Evolutionary conservation across 768 basidiomycete genomes (phyloP).

Genomic region (Pleurotus giganteus): DNA sequence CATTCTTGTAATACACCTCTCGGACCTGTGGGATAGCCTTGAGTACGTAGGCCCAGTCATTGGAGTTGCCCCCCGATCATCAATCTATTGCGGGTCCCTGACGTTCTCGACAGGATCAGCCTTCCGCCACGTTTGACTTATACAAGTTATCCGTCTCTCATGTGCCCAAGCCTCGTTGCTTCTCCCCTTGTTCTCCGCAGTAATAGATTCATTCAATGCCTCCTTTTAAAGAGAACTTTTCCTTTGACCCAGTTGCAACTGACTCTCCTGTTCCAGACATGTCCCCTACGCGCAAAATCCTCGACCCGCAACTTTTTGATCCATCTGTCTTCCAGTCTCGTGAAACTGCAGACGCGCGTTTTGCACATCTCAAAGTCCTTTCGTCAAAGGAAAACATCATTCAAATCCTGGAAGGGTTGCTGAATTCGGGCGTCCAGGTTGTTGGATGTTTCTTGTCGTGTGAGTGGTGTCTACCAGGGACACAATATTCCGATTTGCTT

Average conservation of each 20-base stretch:
- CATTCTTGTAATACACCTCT: conserved; percentile 7
- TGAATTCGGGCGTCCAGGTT: not conserved
- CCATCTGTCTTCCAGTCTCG: not conserved
- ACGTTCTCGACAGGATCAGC: not conserved
- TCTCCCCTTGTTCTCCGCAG: not conserved
- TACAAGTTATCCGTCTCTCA: not conserved
- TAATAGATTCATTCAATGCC: not conserved
- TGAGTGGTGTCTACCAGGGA: not conserved
- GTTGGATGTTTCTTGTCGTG: not conserved
- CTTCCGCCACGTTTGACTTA: conserved; percentile 1
- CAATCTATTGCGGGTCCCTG: not conserved
- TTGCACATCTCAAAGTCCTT: not conserved
- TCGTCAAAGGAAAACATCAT: not conserved
- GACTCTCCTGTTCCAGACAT: not conserved
- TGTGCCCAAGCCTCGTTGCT: not conserved
- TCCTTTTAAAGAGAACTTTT: not conserved
- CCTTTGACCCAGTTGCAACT: not conserved
- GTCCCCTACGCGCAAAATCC: not conserved
- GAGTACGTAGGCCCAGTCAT: not conserved
- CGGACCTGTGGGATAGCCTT: conserved; percentile 7
- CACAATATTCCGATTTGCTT: not conserved
- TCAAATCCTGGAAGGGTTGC: not conserved
- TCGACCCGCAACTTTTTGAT: not conserved
- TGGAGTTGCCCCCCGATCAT: not conserved
- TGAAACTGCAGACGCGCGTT: not conserved